These are phyloP conservation scores for Zasmidium citrigriseum DNA, from an alignment of 2,329 filamentous ascomycete species.

Conservation along the genomic window DNA sequence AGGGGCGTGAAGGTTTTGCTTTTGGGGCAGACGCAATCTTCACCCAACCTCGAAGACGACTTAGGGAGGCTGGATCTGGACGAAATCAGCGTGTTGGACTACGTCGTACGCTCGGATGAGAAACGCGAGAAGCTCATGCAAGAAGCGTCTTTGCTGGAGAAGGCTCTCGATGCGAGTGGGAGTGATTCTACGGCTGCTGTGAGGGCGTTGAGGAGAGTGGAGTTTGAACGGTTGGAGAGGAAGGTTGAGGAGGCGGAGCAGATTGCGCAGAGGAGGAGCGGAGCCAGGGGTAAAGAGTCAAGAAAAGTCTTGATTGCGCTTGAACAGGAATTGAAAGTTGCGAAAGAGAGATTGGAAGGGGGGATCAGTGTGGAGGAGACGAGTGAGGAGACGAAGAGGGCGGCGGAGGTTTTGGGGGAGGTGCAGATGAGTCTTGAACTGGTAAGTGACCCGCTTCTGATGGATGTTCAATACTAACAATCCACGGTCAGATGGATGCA, in stretches of 20 bases:
- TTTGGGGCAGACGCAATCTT: constrained; percentile 64
- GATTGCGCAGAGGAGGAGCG: constrained; percentile 72
- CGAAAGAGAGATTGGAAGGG: constrained; percentile 40
- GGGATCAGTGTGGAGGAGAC: constrained; percentile 55
- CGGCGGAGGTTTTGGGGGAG: constrained; percentile 68
- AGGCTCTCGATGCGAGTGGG: constrained; percentile 12
- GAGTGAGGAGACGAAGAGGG: constrained; percentile 67
- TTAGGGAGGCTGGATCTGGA: constrained; percentile 4
- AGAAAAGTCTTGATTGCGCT: constrained; percentile 71
- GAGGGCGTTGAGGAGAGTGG: constrained; percentile 18
- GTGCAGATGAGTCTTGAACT: constrained; percentile 69
- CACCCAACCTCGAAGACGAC: constrained; percentile 12
- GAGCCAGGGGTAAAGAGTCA: constrained; percentile 71
- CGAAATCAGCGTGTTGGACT: constrained; percentile 25
- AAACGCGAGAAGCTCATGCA: constrained; percentile 19
- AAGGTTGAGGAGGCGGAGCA: constrained; percentile 38
- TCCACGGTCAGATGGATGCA: constrained; percentile 21
- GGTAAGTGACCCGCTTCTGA: constrained; percentile 34
- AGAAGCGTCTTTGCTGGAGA: constrained; percentile 18
- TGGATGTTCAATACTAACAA: constrained; percentile 9
- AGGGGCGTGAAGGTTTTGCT: constrained; percentile 66
- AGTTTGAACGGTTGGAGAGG: constrained; percentile 19
- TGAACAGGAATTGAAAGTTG: constrained; percentile 63
- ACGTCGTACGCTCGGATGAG: constrained; percentile 25
- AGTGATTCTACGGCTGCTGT: constrained; percentile 16